A percentile compares a stretch with the other conserved stretches of the same genome.
phyloP scores from a whole-genome alignment of 1,139 yeast species.

The Protomyces macrosporus region DNA sequence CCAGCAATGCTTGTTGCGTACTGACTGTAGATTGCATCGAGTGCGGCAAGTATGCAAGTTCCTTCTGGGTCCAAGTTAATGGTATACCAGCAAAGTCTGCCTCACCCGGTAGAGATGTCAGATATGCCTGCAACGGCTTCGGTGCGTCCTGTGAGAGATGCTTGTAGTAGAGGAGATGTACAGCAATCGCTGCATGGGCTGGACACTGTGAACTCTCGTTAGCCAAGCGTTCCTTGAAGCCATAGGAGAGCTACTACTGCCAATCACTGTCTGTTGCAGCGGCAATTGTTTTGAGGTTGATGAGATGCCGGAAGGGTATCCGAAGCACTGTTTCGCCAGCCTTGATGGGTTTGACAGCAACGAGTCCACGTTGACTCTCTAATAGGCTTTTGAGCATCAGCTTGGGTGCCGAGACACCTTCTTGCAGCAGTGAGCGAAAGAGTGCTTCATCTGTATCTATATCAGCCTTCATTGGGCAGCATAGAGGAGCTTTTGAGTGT shows the following conservation, averaged over 20 bases:
- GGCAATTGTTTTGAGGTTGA: conserved; percentile 11
- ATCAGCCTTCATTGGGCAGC: neutral
- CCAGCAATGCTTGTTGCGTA: conserved; percentile 1
- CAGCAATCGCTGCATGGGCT: conserved; percentile 19
- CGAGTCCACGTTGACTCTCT: conserved; percentile 11
- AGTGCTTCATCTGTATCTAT: neutral
- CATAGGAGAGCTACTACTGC: neutral
- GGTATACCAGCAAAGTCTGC: conserved; percentile 2
- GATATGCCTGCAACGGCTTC: neutral
- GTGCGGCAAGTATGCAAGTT: neutral
- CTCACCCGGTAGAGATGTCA: conserved; percentile 3
- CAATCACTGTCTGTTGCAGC: conserved; percentile 8
- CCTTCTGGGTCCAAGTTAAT: neutral
- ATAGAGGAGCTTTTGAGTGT: neutral
- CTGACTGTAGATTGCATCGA: neutral
- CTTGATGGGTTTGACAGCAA: conserved; percentile 1
- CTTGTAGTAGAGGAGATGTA: conserved; percentile 3
- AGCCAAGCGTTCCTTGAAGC: neutral
- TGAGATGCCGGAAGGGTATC: conserved; percentile 9
- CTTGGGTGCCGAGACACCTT: neutral
- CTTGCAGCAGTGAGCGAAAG: neutral
- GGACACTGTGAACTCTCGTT: conserved; percentile 10
- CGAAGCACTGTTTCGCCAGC: conserved; percentile 10
- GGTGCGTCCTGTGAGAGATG: neutral
- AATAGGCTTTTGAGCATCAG: conserved; percentile 1